phyloP scores from a whole-genome alignment of 1,284 basidiomycete species.

The Meira miltonrushii region DNA sequence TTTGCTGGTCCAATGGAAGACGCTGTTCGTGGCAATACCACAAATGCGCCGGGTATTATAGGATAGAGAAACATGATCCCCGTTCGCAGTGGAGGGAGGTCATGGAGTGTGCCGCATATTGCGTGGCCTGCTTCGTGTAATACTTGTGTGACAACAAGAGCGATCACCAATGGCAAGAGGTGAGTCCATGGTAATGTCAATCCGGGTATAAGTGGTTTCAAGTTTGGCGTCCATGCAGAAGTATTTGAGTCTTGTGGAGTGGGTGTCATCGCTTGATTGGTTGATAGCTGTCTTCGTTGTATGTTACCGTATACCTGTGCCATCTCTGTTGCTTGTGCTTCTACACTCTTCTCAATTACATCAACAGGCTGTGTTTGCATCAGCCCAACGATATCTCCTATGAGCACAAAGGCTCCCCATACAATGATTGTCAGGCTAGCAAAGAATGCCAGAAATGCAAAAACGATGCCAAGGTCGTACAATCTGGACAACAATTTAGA shows the following conservation, averaged over 20 bases:
- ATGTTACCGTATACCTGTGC: not conserved
- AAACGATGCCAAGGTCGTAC: conserved; percentile 1
- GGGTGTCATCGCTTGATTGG: not conserved
- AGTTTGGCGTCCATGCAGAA: not conserved
- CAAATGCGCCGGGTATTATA: conserved; percentile 16
- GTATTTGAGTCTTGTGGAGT: not conserved
- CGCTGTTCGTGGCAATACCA: conserved; percentile 12
- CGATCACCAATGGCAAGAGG: conserved; percentile 7
- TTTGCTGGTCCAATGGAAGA: not conserved
- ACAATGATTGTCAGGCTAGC: not conserved
- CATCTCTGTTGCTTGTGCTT: not conserved
- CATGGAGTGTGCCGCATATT: conserved; percentile 15
- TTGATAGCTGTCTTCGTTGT: not conserved
- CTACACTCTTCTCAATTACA: not conserved
- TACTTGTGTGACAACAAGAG: conserved; percentile 7
- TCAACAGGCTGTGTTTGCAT: too few species aligned
- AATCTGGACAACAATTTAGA: not conserved
- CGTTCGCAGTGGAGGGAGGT: conserved; percentile 9
- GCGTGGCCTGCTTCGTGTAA: conserved; percentile 22
- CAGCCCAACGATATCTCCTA: not conserved
- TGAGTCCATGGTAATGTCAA: conserved; percentile 11
- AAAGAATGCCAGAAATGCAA: conserved; percentile 4
- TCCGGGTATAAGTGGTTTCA: conserved; percentile 11
- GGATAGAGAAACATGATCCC: conserved; percentile 20
- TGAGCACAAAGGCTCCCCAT: conserved; percentile 1